Percentiles rank a stretch among this genome's conserved stretches.
phyloP scores from a whole-genome alignment of 192 early-diverging fungal genomes.

The Coemansia brasiliensis region DNA sequence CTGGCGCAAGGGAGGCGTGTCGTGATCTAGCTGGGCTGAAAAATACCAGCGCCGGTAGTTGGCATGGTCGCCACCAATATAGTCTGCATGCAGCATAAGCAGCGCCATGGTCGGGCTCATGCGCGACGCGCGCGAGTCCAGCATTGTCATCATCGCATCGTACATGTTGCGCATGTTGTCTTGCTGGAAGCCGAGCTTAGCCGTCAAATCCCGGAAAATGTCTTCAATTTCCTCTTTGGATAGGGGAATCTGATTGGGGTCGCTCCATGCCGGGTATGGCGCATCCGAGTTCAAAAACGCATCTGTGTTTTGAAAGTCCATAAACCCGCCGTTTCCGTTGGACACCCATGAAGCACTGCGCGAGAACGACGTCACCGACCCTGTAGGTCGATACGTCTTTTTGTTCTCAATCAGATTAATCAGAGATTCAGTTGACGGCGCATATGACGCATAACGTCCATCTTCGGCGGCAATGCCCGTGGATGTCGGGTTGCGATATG shows the following conservation, averaged over 20 bases:
- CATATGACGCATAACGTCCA: constrained; percentile 68
- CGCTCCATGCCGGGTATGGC: constrained; percentile 60
- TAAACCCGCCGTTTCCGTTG: constrained; percentile 53
- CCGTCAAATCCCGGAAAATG: constrained; percentile 64
- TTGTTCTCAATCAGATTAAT: constrained; percentile 69
- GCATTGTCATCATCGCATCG: constrained; percentile 75
- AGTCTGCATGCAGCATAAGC: constrained; percentile 74
- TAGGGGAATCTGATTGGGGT: constrained; percentile 64
- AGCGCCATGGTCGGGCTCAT: constrained; percentile 71
- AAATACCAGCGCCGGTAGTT: constrained; percentile 87
- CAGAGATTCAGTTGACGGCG: constrained; percentile 68
- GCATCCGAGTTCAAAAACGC: constrained; percentile 48
- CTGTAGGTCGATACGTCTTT: constrained; percentile 57
- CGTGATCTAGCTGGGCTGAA: constrained; percentile 66
- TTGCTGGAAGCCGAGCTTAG: constrained; percentile 77
- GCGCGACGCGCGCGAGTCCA: constrained; percentile 76
- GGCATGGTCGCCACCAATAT: constrained; percentile 75
- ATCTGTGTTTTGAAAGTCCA: constrained; percentile 57
- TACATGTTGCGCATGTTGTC: constrained; percentile 76
- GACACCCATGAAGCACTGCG: constrained; percentile 60
- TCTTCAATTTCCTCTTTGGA: constrained; percentile 68
- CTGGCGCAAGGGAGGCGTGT: constrained; percentile 54
- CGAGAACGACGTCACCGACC: constrained; percentile 60
- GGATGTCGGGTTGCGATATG: constrained; percentile 43
- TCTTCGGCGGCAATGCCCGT: constrained; percentile 53